A percentile compares a stretch with the other conserved stretches of the same genome.
phyloP scores from a whole-genome alignment of 352 stramenopile species.

The Aphanomyces stellatus region DNA sequence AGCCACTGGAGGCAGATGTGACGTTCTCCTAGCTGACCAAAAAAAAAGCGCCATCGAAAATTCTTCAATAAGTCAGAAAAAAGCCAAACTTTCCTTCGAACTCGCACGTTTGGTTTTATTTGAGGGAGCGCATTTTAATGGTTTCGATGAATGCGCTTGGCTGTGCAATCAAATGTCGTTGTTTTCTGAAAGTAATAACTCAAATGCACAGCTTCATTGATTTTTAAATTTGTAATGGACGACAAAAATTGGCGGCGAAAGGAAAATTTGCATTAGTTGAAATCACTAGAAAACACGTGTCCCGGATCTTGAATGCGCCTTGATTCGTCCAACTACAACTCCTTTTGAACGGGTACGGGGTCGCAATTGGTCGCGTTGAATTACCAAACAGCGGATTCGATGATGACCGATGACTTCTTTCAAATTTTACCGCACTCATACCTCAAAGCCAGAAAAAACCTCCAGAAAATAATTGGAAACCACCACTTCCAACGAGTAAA shows the following conservation, averaged over 20 bases:
- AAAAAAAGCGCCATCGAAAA: no score
- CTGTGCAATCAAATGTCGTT: conserved; percentile 25
- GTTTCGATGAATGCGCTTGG: conserved; percentile 19
- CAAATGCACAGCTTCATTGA: background rate
- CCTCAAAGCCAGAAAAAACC: conserved; percentile 1
- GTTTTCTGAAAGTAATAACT: conserved; percentile 12
- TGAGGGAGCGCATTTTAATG: conserved; percentile 26
- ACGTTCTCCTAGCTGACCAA: no score
- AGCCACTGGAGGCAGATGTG: no score
- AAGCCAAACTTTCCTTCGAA: conserved; percentile 23
- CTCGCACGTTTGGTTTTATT: conserved; percentile 23
- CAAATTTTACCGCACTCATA: background rate
- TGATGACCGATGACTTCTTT: background rate
- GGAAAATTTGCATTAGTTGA: background rate
- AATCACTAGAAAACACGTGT: conserved; percentile 50
- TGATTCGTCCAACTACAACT: conserved; percentile 87
- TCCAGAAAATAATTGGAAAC: conserved; percentile 63
- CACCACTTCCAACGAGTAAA: conserved; percentile 82
- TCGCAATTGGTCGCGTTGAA: conserved; percentile 87
- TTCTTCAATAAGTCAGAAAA: no score
- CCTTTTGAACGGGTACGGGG: conserved; percentile 66
- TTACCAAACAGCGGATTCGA: conserved; percentile 73
- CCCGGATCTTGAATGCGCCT: conserved; percentile 66
- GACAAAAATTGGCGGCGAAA: conserved; percentile 22
- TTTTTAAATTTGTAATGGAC: conserved; percentile 5